Base-by-base conservation (phyloP, 2,329 filamentous ascomycete genomes). In the Diaporthe helianthi region DNA sequence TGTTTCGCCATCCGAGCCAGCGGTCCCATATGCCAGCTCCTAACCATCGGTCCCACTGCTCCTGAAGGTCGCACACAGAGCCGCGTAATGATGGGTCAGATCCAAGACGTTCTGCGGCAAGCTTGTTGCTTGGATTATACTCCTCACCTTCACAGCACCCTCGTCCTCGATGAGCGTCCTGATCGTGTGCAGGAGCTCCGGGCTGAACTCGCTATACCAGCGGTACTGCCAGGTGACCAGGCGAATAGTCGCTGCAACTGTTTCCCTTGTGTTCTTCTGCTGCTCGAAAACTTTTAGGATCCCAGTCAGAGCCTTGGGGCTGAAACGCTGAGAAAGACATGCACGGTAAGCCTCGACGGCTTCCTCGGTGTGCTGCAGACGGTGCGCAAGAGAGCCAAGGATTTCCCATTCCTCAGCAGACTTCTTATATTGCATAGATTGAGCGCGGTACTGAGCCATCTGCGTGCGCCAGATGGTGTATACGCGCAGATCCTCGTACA, bases 401-500 rank as follows among this genome's bases (percentile, higher is more conserved):
- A 99, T 98, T 80, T 99, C 96, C 96, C 96, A 99, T 79, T 99
- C 96, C 74, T 97, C 94, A 2, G 95, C 92, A 1, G 92, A 96
- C 82, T 98, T 99, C 82, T 96, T 96, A 83, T 98, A 99, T 73
- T 97, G 91, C 80, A 97, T 90, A 72, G 95, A 92, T 79, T 98
- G 95, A 66, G 95, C 93, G 26, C 93, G 91, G 78, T 94, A 98
- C 79, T 98, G 95, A 0, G 94, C 93, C 89, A 98, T 96, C 79
- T 99, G 96, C 0, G 96, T 98, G 68, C 96, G 91, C 96, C 96
- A 99, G 79, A 99, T 99, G 15, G 96, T 99, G 84, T 99, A 99
- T 54, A 99, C 95, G 61, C 96, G 93, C 22, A 99, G 87, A 77
- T 99, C 96, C 80, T 99, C 96, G 79, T 99, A 99, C 3, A 99